phyloP scores from a whole-genome alignment of 805 yeast genomes.

The Metschnikowia hibisci region DNA sequence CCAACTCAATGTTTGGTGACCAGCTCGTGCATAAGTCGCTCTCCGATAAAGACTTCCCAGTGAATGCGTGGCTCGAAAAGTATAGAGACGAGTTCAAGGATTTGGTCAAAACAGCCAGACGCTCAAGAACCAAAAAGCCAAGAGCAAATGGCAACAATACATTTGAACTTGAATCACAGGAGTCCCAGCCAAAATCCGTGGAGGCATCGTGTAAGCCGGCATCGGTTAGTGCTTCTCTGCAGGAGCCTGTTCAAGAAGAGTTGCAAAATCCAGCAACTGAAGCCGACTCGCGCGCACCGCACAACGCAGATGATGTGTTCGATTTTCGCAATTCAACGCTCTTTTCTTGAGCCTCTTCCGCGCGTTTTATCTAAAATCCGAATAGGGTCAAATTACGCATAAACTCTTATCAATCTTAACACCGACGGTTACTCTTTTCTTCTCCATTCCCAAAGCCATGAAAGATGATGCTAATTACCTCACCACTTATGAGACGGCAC shows the following conservation, averaged over 20 bases:
- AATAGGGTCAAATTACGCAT: neutral
- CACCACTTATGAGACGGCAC: constrained; percentile 76
- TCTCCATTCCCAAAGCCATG: constrained; percentile 6
- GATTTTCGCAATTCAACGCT: constrained; percentile 12
- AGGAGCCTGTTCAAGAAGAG: neutral
- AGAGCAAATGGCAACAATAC: neutral
- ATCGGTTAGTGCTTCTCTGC: neutral
- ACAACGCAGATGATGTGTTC: constrained; percentile 2
- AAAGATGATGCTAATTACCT: constrained; percentile 42
- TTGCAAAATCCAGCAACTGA: neutral
- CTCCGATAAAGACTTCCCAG: constrained; percentile 46
- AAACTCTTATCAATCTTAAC: neutral
- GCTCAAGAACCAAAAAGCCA: constrained; percentile 7
- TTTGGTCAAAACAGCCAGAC: constrained; percentile 35
- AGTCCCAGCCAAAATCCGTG: neutral
- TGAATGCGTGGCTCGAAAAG: constrained; percentile 39
- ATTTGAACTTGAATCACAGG: neutral
- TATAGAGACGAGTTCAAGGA: constrained; percentile 38
- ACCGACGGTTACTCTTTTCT: neutral
- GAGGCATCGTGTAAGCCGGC: neutral
- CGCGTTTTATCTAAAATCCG: constrained; percentile 7
- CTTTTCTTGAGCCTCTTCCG: constrained; percentile 10
- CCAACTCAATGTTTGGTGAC: constrained; percentile 20
- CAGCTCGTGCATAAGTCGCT: constrained; percentile 28
- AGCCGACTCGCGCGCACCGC: neutral